phyloP scores from a whole-genome alignment of 2,329 filamentous ascomycete genomes.

The Fusarium torreyae region DNA sequence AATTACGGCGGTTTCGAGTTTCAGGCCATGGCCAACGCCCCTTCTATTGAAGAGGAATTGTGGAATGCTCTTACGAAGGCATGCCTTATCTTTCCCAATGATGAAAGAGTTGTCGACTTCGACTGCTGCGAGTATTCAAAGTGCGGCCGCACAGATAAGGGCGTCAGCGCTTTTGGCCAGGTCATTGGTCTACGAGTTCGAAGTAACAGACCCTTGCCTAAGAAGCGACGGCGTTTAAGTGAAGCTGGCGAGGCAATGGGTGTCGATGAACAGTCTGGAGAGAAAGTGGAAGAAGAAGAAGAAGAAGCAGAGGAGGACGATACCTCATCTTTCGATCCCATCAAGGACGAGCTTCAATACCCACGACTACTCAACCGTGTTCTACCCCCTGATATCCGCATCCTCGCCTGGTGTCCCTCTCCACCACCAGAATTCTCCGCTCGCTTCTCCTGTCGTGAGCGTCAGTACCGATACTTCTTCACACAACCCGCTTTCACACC shows the following conservation, averaged over 20 bases:
- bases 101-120: constrained; percentile 78
- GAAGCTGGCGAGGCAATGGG: constrained; percentile 46
- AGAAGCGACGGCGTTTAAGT: constrained; percentile 45
- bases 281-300: constrained; percentile 36
- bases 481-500: constrained; percentile 91
- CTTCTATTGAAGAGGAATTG: constrained; percentile 92
- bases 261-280: constrained; percentile 35
- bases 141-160: constrained; percentile 91
- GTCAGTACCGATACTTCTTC: constrained; percentile 97
- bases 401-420: constrained; percentile 92
- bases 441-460: constrained; percentile 91
- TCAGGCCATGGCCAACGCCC: constrained; percentile 77
- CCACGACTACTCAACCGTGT: constrained; percentile 87
- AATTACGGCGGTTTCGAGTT: constrained; percentile 95
- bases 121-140: constrained; percentile 92
- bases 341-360: constrained; percentile 88
- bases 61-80: constrained; percentile 92
- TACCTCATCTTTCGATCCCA: constrained; percentile 69
- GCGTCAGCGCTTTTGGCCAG: constrained; percentile 97
- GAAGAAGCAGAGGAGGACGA: constrained; percentile 31
- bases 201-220: constrained; percentile 78
- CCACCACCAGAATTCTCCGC: constrained; percentile 88
- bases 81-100: constrained; percentile 82
- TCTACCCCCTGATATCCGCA: constrained; percentile 88
- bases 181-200: constrained; percentile 88